A percentile compares a stretch with the other conserved stretches of the same genome.
These are phyloP conservation scores for Fragilaria crotonensis DNA, from an alignment of 108 stramenopile genomes.

Conservation along the genomic window DNA sequence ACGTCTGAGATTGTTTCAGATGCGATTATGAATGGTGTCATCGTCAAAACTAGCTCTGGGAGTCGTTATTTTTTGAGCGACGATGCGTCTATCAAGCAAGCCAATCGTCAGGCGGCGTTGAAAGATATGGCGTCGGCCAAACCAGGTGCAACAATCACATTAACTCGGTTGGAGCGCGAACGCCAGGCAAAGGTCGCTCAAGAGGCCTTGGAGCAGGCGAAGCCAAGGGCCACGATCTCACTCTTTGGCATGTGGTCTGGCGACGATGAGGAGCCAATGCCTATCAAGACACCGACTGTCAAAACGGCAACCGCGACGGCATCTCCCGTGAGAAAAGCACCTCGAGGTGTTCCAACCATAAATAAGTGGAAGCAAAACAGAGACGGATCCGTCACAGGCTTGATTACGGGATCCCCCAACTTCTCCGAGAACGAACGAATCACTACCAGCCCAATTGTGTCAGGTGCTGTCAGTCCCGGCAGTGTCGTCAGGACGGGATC, in stretches of 20 bases:
- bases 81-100: slow-evolving; percentile 12
- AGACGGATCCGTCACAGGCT: slow-evolving; percentile 54
- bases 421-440: slow-evolving; percentile 44
- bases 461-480: slow-evolving; percentile 10
- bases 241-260: neutral
- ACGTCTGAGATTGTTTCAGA: slow-evolving; percentile 55
- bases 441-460: slow-evolving; percentile 49
- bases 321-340: slow-evolving; percentile 13
- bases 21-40: slow-evolving; percentile 51
- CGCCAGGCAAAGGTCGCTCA: slow-evolving; percentile 6
- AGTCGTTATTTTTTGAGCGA: slow-evolving; percentile 46
- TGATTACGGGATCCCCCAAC: slow-evolving; percentile 41
- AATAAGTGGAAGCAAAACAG: slow-evolving; percentile 41
- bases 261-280: neutral
- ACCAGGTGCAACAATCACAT: neutral
- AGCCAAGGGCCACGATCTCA: slow-evolving; percentile 7
- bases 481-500: slow-evolving; percentile 63
- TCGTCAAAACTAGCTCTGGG: slow-evolving; percentile 57
- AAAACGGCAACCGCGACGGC: neutral
- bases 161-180: neutral
- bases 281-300: slow-evolving; percentile 4
- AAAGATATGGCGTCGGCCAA: neutral
- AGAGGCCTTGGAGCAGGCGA: neutral
- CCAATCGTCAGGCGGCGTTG: slow-evolving; percentile 16
- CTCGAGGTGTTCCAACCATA: slow-evolving; percentile 26